These are phyloP conservation scores for Avena sativa DNA, from an alignment of 176 grass and related monocot species.

Conservation along the genomic window DNA sequence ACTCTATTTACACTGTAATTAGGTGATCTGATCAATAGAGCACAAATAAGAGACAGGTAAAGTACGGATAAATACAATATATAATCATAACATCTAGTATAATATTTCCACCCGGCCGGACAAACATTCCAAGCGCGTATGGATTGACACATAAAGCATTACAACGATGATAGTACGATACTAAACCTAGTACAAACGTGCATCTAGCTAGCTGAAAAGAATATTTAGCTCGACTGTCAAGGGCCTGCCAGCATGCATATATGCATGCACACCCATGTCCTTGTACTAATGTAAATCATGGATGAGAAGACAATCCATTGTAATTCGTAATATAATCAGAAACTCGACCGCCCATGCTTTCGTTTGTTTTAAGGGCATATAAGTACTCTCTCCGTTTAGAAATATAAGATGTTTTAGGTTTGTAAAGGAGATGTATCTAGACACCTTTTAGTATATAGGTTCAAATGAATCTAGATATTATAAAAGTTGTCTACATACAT, in stretches of 20 bases:
- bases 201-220: constrained; percentile 28
- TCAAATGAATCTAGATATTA: no score
- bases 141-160: constrained; percentile 22
- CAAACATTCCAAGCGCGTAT: constrained; percentile 36
- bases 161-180: constrained; percentile 1
- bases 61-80: background rate
- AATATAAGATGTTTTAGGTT: no score
- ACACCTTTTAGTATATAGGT: no score
- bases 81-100: background rate
- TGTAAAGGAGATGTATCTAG: no score
- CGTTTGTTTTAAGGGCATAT: constrained; percentile 26
- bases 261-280: constrained; percentile 25
- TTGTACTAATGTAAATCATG: constrained; percentile 21
- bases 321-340: constrained; percentile 21
- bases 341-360: constrained; percentile 32
- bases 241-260: background rate
- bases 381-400: background rate
- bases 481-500: no score
- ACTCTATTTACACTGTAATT: background rate
- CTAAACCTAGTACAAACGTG: constrained; percentile 38
- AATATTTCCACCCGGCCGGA: constrained; percentile 31
- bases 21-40: background rate
- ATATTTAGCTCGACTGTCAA: constrained; percentile 37
- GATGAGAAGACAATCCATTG: constrained; percentile 19
- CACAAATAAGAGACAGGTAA: background rate